Base-by-base conservation (phyloP, 2,329 filamentous ascomycete species). In the Fusarium mundagurra region DNA sequence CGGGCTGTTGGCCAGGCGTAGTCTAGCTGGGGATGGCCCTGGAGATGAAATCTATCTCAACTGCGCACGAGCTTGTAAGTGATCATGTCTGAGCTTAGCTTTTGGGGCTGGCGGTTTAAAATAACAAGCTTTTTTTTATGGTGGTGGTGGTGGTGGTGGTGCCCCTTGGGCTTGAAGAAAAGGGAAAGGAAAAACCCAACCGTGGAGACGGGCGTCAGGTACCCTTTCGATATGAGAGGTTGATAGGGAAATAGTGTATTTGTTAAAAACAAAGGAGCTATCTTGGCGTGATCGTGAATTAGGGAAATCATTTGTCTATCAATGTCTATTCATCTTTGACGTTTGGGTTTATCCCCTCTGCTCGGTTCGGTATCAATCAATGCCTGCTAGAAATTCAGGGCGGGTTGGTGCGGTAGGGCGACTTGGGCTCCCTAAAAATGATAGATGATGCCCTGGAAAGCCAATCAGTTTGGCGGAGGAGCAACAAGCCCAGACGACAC, bases 21-120 rank as follows among this genome's bases (percentile, higher is more conserved):
- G 58, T 53, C 59, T 59, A 65, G 67, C 65, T 69, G 22, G 65
- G 65, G 66, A 60, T 70, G 60, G 36, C 66, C 66, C 53, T 66
- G 60, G 67, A 67, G 67, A 70, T 70, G 67, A 66, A 71, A 71
- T 70, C 67, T 71, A 67, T 61, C 53, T 71, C 39, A 51, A 51
- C 45, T 36, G 67, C 31, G 67, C 67, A 71, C 67, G 47, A 71
- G 61, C 67, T 44, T 61, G 5, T 50, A 55, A 70, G 47, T 55
- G 53, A 66, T 47, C 41, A 45, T 58, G 22, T 51, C 51, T 55
- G 51, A 50, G 38, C 34, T 39, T 33, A 44, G 43, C n/a, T 33
- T 44, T 60, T 61, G 29, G 22, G 29, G 31, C 27, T 54, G 22
- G n/a, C 31, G 33, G 67, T 51, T 71, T 43, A 53, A 64, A 61